Percentiles rank a stretch among this genome's conserved stretches.
phyloP scores from a whole-genome alignment of 129 eudicot species.

The Sambucus nigra region DNA sequence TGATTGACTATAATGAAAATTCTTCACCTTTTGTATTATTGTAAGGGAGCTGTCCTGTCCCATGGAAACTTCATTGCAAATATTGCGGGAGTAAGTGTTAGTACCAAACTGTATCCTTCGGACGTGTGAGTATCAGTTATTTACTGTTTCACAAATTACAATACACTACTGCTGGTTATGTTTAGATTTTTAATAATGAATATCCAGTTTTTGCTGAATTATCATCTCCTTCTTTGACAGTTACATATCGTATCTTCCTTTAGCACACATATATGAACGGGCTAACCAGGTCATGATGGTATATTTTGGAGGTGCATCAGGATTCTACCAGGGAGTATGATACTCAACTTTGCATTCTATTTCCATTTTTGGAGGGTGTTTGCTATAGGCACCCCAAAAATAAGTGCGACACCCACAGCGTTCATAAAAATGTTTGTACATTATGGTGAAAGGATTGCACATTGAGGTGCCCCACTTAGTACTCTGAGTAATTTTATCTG shows the following conservation, averaged over 20 bases:
- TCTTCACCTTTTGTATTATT: conserved; percentile 1
- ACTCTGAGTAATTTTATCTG: conserved; percentile 1
- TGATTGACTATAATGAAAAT: background rate
- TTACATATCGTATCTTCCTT: conserved; percentile 75
- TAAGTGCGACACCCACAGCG: too few species aligned
- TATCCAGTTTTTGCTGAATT: conserved; percentile 1
- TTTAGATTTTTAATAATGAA: background rate
- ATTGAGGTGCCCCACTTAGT: too few species aligned
- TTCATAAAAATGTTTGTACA: too few species aligned
- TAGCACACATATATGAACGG: conserved; percentile 83
- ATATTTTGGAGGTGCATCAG: conserved; percentile 60
- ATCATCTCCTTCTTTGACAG: conserved; percentile 25
- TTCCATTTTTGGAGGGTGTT: too few species aligned
- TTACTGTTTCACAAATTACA: conserved; percentile 1
- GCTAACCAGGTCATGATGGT: conserved; percentile 35
- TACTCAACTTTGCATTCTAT: conserved; percentile 4
- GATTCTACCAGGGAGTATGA: conserved; percentile 90
- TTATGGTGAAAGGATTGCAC: background rate
- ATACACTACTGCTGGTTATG: conserved; percentile 1
- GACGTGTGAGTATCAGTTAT: conserved; percentile 51
- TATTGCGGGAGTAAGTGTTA: conserved; percentile 46
- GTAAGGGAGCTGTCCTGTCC: conserved; percentile 64
- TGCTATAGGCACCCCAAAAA: too few species aligned
- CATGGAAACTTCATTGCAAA: conserved; percentile 72
- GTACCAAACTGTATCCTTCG: conserved; percentile 41